phyloP scores from a whole-genome alignment of 2,329 filamentous ascomycete species.

The Cladosporium sphaerospermum region DNA sequence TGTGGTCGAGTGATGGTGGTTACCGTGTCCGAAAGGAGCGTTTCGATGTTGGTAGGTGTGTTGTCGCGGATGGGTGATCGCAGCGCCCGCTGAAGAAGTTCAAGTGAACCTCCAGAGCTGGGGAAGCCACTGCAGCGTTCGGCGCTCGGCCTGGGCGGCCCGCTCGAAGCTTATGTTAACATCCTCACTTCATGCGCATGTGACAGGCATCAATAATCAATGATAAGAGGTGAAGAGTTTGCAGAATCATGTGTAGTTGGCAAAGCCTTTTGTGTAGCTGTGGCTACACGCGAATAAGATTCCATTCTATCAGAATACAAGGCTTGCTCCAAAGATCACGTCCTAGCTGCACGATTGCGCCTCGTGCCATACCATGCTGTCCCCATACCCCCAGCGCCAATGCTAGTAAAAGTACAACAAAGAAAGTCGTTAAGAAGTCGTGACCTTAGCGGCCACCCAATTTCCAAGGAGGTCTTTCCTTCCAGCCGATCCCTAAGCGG shows the following conservation, averaged over 20 bases:
- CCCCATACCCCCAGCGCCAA: constrained; percentile 5
- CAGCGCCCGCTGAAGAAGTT: background rate
- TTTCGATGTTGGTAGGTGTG: background rate
- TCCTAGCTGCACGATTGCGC: no score
- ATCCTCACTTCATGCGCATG: background rate
- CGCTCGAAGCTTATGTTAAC: no score
- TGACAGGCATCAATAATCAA: background rate
- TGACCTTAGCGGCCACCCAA: constrained; percentile 2
- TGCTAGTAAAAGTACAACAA: constrained; percentile 1
- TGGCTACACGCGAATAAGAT: background rate
- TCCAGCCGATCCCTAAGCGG: constrained; percentile 3
- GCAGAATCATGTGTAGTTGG: background rate
- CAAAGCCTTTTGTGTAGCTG: background rate
- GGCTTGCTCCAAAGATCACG: background rate
- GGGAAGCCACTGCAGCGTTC: no score
- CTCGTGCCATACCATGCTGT: background rate
- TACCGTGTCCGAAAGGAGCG: background rate
- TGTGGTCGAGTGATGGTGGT: background rate
- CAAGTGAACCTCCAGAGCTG: background rate
- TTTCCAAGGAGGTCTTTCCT: background rate
- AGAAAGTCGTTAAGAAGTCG: background rate
- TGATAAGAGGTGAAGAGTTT: background rate
- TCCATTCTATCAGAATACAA: constrained; percentile 7
- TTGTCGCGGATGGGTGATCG: background rate
- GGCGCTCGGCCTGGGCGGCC: no score